phyloP scores from a whole-genome alignment of 768 basidiomycete genomes.

The Boletus sp. region DNA sequence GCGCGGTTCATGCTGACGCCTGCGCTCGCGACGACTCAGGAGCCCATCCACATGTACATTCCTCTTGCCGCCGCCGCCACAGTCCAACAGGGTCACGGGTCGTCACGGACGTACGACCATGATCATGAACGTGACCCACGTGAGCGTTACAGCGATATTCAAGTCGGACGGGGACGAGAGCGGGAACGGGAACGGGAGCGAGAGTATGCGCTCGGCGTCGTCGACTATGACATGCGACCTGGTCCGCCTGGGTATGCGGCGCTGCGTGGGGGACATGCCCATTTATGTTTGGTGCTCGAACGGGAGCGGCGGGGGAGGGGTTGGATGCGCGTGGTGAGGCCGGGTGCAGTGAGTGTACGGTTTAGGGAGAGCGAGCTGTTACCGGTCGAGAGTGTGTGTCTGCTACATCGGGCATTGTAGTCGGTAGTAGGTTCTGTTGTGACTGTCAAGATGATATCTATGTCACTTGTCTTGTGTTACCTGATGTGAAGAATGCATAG shows the following conservation, averaged over 20 bases:
- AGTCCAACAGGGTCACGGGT: background rate
- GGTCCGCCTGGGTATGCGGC: constrained; percentile 23
- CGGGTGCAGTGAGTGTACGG: constrained; percentile 20
- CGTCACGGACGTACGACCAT: constrained; percentile 8
- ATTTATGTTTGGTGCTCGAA: constrained; percentile 26
- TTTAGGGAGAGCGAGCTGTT: constrained; percentile 26
- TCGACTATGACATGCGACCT: constrained; percentile 22
- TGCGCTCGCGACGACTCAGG: constrained; percentile 14
- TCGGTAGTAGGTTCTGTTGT: too few species aligned
- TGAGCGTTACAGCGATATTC: constrained; percentile 6
- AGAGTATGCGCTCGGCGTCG: constrained; percentile 22
- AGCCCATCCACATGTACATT: constrained; percentile 21
- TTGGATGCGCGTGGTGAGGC: constrained; percentile 21
- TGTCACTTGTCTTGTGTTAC: too few species aligned
- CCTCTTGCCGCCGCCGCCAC: background rate
- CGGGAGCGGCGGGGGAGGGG: constrained; percentile 21
- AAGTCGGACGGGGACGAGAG: constrained; percentile 4
- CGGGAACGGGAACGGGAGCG: constrained; percentile 10
- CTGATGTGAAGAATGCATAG: background rate
- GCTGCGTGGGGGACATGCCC: constrained; percentile 14
- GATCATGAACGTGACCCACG: constrained; percentile 1
- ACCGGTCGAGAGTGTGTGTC: constrained; percentile 21
- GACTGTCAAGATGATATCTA: too few species aligned
- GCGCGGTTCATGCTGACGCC: constrained; percentile 22
- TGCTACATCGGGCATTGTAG: constrained; percentile 19